Evolutionary conservation across 2,329 filamentous ascomycete genomes (phyloP).

Genomic region (Geoglossum cookeanum): DNA sequence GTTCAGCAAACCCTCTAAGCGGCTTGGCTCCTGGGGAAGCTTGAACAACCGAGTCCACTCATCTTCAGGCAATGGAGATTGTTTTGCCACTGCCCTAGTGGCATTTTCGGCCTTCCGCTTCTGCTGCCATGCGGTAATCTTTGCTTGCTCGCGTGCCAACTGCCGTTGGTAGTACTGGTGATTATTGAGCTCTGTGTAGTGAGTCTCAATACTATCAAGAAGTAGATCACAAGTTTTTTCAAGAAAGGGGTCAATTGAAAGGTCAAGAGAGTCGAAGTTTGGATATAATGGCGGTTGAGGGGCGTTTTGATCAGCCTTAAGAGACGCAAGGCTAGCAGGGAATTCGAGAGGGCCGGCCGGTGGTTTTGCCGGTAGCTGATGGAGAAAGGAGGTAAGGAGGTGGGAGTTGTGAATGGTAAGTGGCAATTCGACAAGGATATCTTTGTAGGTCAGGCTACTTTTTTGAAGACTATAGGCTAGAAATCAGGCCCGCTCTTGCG

Average conservation of each 20-base stretch:
- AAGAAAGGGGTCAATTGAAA: slow-evolving; percentile 90
- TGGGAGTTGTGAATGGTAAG: slow-evolving; percentile 91
- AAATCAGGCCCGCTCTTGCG: slow-evolving; percentile 3
- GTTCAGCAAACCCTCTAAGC: slow-evolving; percentile 85
- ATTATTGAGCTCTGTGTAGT: slow-evolving; percentile 98
- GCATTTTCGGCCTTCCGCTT: slow-evolving; percentile 96
- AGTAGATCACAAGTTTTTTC: slow-evolving; percentile 97
- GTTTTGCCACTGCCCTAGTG: slow-evolving; percentile 67
- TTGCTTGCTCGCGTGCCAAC: slow-evolving; percentile 80
- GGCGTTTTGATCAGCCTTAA: slow-evolving; percentile 43
- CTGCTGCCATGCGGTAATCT: slow-evolving; percentile 89
- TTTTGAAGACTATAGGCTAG: slow-evolving; percentile 57
- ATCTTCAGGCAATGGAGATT: slow-evolving; percentile 75
- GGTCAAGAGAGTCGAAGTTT: slow-evolving; percentile 74
- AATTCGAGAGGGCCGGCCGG: slow-evolving; percentile 49
- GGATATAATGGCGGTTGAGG: slow-evolving; percentile 53
- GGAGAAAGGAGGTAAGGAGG: slow-evolving; percentile 83
- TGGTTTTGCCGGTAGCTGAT: slow-evolving; percentile 62
- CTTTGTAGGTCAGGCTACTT: slow-evolving; percentile 79
- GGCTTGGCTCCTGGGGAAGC: slow-evolving; percentile 82
- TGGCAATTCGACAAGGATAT: slow-evolving; percentile 81
- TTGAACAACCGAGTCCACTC: slow-evolving; percentile 99
- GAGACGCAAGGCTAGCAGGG: slow-evolving; percentile 59
- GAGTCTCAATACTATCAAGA: slow-evolving; percentile 88
- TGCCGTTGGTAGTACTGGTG: slow-evolving; percentile 95